phyloP scores from a whole-genome alignment of 805 yeast species.

The Candida tibetensis region DNA sequence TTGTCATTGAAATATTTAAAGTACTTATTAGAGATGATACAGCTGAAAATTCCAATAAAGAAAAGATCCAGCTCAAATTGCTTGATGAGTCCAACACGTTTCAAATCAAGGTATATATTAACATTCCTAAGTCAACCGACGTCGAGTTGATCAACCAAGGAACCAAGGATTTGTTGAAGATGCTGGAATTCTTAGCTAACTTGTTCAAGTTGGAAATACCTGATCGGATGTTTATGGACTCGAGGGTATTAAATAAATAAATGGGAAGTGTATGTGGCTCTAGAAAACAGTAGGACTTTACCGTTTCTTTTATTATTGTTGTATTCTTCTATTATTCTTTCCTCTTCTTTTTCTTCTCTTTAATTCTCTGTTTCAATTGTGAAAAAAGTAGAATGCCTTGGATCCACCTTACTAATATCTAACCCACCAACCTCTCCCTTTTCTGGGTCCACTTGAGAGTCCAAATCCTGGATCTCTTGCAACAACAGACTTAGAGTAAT shows the following conservation, averaged over 20 bases:
- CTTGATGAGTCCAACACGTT: slow-evolving; percentile 55
- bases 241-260: slow-evolving; percentile 44
- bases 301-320: too few species aligned
- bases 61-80: slow-evolving; percentile 31
- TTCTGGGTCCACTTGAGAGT: slow-evolving; percentile 5
- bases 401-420: slow-evolving; percentile 4
- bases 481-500: slow-evolving; percentile 18
- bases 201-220: slow-evolving; percentile 69
- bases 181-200: slow-evolving; percentile 67
- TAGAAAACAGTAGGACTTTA: too few species aligned
- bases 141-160: slow-evolving; percentile 68
- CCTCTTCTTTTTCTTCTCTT: too few species aligned
- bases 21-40: slow-evolving; percentile 38
- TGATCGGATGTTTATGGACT: slow-evolving; percentile 78
- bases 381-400: slow-evolving; percentile 2
- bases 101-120: slow-evolving; percentile 64
- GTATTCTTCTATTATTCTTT: too few species aligned
- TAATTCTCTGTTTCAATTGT: slow-evolving; percentile 6
- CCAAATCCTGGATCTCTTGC: slow-evolving; percentile 6
- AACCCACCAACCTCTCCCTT: slow-evolving; percentile 12
- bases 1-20: slow-evolving; percentile 58
- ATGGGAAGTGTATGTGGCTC: too few species aligned
- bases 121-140: slow-evolving; percentile 71
- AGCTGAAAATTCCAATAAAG: slow-evolving; percentile 13
- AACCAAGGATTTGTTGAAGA: slow-evolving; percentile 54